Conservation (phyloP, 257 asterid genomes). For the Schizonepeta tenuifolia region DNA sequence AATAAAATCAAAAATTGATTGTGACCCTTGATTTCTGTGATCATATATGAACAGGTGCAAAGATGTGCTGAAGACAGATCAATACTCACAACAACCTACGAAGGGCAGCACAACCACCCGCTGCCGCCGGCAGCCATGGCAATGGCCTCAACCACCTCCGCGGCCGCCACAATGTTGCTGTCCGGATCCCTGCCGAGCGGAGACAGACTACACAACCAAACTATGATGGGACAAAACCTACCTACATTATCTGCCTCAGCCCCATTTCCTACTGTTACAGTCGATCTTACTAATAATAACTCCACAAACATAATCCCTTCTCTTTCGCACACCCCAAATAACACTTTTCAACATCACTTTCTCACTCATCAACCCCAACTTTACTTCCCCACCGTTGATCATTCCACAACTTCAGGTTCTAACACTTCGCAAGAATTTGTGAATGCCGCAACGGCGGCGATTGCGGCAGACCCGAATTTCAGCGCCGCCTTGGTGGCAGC, state of each 20-base stretch:
- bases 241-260: constrained; percentile 97
- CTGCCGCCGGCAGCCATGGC: constrained; percentile 97
- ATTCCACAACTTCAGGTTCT: constrained; percentile 71
- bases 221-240: constrained; percentile 2
- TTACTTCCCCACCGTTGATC: no score
- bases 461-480: constrained; percentile 82
- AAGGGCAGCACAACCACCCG: constrained; percentile 91
- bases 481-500: constrained; percentile 91
- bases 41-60: no score
- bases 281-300: constrained; percentile 62
- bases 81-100: constrained; percentile 82
- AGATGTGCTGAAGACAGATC: constrained; percentile 88
- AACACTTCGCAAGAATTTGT: constrained; percentile 41
- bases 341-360: background rate
- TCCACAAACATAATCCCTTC: constrained; percentile 49
- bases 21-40: no score
- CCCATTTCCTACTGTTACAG: constrained; percentile 89
- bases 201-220: constrained; percentile 44
- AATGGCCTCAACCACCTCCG: constrained; percentile 93
- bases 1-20: no score
- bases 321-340: background rate
- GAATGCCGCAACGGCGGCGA: constrained; percentile 79
- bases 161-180: constrained; percentile 88
- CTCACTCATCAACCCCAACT: no score
- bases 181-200: constrained; percentile 88